Base-by-base conservation (phyloP, 2,329 filamentous ascomycete genomes). In the Trichoderma aggressivum region DNA sequence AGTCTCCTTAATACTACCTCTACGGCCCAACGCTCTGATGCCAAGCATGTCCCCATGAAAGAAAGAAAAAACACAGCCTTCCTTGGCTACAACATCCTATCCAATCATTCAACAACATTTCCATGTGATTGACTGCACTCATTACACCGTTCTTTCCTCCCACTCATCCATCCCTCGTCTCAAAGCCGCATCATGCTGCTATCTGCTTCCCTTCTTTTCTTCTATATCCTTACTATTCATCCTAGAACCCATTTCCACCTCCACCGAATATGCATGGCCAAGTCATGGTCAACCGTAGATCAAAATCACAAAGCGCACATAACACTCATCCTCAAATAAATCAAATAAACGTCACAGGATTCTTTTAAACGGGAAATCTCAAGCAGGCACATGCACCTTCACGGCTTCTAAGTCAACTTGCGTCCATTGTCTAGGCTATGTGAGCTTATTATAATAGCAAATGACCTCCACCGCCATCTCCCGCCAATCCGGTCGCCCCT, bases 401-500 rank as follows among this genome's bases (percentile, higher is more conserved):
- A 59, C 14, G 4, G 36, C 16, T 16, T 47, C 50, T 34, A 60
- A 34, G 30, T 53, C 28, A 61, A 69, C 21, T 50, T 53, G 24
- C 10, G 66, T 69, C 47, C 24, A 70, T 39, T 70, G n/a, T 28
- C 60, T 70, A 70, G 60, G 32, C 59, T 36, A 70, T 61, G 6
- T 34, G 59, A 50, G 34, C 24, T 34, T 30, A 43, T 56, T 43
- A 63, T 56, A 24, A 32, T 28, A 72, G 66, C 56, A 76, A 74
- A 70, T 76, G 32, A 73, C 79, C 76, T 80, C 79, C 79, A 16
- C 79, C 78, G 77, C 79, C 79, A 79, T 72, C 76, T 73, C 71
- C 79, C 76, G 68, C 79, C 79, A 80, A 80, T 76, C 78, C 77
- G 75, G 73, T 80, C 78, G 72, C 78, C 75, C 77, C 78, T 79